These are phyloP conservation scores for Suhomyces wounanorum DNA, from an alignment of 1,139 yeast species.

Conservation along the genomic window DNA sequence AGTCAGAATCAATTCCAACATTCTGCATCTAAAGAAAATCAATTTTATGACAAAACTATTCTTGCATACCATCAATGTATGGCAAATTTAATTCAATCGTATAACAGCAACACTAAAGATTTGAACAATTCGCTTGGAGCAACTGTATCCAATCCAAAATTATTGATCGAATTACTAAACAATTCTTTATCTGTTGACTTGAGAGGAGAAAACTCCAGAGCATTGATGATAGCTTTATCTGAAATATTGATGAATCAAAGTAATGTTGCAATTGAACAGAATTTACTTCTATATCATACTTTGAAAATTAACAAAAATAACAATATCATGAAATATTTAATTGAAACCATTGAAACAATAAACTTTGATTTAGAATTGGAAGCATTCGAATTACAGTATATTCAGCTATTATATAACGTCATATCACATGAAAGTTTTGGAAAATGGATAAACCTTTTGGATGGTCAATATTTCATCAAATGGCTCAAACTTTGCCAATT, in stretches of 20 bases:
- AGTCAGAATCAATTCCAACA: conserved; percentile 5
- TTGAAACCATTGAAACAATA: conserved; percentile 10
- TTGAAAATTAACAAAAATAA: conserved; percentile 7
- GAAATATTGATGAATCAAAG: not conserved
- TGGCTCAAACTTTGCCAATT: conserved; percentile 39
- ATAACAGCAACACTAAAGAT: not conserved
- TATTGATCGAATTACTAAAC: not conserved
- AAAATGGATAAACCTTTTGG: conserved; percentile 13
- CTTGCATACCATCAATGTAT: conserved; percentile 15
- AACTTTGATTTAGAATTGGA: conserved; percentile 11
- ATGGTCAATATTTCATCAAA: conserved; percentile 1
- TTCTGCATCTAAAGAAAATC: conserved; percentile 1
- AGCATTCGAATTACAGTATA: conserved; percentile 4
- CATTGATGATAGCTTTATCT: not conserved
- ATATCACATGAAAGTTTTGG: conserved; percentile 22
- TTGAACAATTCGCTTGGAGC: not conserved
- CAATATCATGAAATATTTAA: conserved; percentile 10
- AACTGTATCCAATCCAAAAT: not conserved
- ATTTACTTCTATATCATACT: conserved; percentile 10
- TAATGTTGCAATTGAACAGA: conserved; percentile 14
- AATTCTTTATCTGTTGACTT: not conserved
- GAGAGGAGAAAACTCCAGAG: not conserved
- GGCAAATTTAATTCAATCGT: conserved; percentile 12
- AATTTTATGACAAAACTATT: conserved; percentile 13
- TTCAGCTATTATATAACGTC: conserved; percentile 11